Evolutionary conservation across 2,329 filamentous ascomycete genomes (phyloP).

Genomic region (Pyrenophora teres): DNA sequence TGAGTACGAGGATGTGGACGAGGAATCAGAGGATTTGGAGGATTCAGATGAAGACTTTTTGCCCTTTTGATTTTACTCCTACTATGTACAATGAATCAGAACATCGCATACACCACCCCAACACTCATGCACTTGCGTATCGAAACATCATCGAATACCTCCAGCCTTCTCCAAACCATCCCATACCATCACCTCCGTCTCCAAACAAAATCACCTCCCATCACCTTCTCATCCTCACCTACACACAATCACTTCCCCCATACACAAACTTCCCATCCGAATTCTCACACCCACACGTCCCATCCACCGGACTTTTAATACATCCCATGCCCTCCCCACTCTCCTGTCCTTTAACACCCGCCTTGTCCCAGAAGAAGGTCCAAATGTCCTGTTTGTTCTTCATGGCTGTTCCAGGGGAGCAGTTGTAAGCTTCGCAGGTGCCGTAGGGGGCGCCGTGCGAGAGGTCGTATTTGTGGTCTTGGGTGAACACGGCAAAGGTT

Average conservation of each 20-base stretch:
- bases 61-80: no score
- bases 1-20: no score
- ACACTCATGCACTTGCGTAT: no score
- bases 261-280: slow-evolving; percentile 32
- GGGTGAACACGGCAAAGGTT: slow-evolving; percentile 51
- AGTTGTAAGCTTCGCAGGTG: slow-evolving; percentile 46
- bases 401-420: slow-evolving; percentile 23
- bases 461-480: slow-evolving; percentile 53
- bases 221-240: neutral
- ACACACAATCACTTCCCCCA: slow-evolving; percentile 15
- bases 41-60: no score
- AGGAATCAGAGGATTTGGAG: no score
- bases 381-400: slow-evolving; percentile 19
- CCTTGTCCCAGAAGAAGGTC: slow-evolving; percentile 31
- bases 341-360: slow-evolving; percentile 23
- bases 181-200: no score
- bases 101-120: no score
- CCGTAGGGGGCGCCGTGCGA: slow-evolving; percentile 55
- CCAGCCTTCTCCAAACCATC: no score
- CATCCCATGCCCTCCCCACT: slow-evolving; percentile 33
- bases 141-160: no score
- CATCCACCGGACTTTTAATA: slow-evolving; percentile 33
- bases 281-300: slow-evolving; percentile 33
- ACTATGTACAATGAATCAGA: no score
- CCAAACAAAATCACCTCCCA: no score